These are phyloP conservation scores for Pyrenochaeta sp. DNA, from an alignment of 2,329 filamentous ascomycete species.

Conservation along the genomic window DNA sequence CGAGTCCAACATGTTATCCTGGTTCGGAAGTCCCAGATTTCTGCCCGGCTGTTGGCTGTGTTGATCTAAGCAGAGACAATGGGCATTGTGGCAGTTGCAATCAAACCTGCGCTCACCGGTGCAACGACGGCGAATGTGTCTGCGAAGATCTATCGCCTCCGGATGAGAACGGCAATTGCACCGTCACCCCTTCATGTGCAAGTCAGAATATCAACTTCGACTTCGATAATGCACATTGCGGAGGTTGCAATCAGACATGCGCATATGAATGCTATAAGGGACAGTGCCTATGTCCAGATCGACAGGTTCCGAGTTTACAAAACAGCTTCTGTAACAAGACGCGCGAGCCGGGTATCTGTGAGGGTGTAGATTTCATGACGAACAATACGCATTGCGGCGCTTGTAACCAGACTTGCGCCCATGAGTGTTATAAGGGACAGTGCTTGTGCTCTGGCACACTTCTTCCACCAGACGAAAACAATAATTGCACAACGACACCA, in stretches of 20 bases:
- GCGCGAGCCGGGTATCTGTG: not conserved
- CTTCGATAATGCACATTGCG: not conserved
- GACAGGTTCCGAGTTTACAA: not conserved
- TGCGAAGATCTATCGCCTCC: not conserved
- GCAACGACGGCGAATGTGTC: not conserved
- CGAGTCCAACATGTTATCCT: not conserved
- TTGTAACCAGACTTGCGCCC: not conserved
- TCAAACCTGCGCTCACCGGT: not conserved
- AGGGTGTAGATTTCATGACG: not conserved
- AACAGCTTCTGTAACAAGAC: conserved; percentile 2
- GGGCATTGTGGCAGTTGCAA: not conserved
- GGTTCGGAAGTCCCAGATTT: not conserved
- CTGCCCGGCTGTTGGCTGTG: not conserved
- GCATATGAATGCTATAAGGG: not conserved
- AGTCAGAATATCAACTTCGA: not conserved
- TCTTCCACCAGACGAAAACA: not conserved
- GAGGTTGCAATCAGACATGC: not conserved
- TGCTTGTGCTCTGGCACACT: conserved; percentile 1
- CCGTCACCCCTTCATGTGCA: not conserved
- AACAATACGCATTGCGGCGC: conserved; percentile 1
- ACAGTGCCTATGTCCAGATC: not conserved
- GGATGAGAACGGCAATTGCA: not conserved
- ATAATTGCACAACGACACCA: not conserved
- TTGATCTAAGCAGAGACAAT: not conserved
- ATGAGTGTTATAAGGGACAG: conserved; percentile 1